These are phyloP conservation scores for Rhodotorula babjevae DNA, from an alignment of 768 basidiomycete genomes.

Conservation along the genomic window DNA sequence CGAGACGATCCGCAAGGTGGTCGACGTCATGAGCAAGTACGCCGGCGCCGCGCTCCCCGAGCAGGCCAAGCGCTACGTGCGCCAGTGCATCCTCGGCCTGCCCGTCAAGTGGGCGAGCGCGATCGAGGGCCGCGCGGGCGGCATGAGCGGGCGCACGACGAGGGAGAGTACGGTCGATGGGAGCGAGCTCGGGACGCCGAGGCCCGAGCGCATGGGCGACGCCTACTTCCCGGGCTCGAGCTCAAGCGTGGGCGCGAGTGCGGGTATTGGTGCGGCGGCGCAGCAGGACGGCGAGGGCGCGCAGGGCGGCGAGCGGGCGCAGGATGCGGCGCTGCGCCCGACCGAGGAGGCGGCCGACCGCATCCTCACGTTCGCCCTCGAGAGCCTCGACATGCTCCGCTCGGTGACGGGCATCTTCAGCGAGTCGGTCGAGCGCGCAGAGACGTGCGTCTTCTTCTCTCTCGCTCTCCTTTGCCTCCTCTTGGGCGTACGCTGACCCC, in stretches of 20 bases:
- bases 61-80: conserved; percentile 67
- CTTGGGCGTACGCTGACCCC: background rate
- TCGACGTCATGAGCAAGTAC: conserved; percentile 77
- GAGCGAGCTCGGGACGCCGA: background rate
- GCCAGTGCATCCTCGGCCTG: conserved; percentile 71
- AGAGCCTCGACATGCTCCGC: conserved; percentile 88
- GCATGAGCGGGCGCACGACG: background rate
- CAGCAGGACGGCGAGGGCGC: background rate
- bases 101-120: conserved; percentile 70
- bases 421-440: conserved; percentile 80
- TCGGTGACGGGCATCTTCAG: conserved; percentile 81
- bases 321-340: conserved; percentile 47
- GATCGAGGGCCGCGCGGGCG: conserved; percentile 44
- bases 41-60: conserved; percentile 82
- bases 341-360: conserved; percentile 72
- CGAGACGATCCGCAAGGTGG: conserved; percentile 81
- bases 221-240: conserved; percentile 1
- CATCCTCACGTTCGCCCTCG: conserved; percentile 76
- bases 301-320: conserved; percentile 45
- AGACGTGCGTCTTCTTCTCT: conserved; percentile 54
- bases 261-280: background rate
- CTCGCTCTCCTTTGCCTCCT: background rate
- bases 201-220: conserved; percentile 25
- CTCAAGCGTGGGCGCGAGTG: background rate
- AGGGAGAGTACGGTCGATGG: background rate